Conservation (phyloP, 2,329 filamentous ascomycete genomes). For the Talaromyces sp. region DNA sequence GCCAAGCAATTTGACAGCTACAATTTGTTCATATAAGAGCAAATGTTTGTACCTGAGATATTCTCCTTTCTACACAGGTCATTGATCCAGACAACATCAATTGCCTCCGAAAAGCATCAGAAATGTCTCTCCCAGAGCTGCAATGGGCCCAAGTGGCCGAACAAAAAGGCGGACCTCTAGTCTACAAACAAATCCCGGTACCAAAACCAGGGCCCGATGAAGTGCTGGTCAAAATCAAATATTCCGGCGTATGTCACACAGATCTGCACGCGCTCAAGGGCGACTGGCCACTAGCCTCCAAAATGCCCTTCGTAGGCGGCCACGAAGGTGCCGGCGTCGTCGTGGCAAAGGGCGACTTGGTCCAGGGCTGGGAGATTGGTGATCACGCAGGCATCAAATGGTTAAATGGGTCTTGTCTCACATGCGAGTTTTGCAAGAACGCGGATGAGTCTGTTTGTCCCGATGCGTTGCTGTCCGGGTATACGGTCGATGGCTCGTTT, state of each 20-base stretch:
- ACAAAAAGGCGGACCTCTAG: conserved; percentile 63
- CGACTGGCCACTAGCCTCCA: conserved; percentile 82
- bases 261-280: conserved; percentile 79
- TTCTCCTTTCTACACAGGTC: too few relatives aligned
- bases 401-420: conserved; percentile 82
- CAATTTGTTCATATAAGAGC: not conserved
- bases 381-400: conserved; percentile 87
- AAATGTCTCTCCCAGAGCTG: conserved; percentile 64
- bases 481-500: conserved; percentile 89
- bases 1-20: not conserved
- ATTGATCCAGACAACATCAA: not conserved
- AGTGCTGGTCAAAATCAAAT: conserved; percentile 88
- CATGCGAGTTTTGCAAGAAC: conserved; percentile 78
- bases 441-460: conserved; percentile 80
- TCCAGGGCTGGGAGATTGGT: conserved; percentile 73
- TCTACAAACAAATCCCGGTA: conserved; percentile 65
- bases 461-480: conserved; percentile 73
- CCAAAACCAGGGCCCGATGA: conserved; percentile 79
- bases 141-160: conserved; percentile 94
- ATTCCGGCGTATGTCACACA: conserved; percentile 86
- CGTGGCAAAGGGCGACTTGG: conserved; percentile 73
- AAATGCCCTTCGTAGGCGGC: conserved; percentile 81
- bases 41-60: not conserved
- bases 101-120: not conserved
- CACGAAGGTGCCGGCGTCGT: conserved; percentile 77